Percentiles rank a stretch among this genome's conserved stretches.
Conservation (phyloP, 306 rosid species). For the Rubus parviflorus region DNA sequence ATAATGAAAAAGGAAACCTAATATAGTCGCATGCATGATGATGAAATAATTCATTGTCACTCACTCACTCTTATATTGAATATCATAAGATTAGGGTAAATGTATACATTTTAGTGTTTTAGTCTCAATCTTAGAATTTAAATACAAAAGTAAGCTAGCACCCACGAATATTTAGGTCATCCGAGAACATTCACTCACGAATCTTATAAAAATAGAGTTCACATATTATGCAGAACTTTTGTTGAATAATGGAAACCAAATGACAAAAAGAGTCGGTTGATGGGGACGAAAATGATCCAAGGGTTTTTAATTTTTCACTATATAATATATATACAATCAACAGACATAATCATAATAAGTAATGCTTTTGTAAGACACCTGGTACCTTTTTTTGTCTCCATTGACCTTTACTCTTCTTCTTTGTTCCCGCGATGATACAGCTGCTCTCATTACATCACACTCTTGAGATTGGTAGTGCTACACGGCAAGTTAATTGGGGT, state of each 20-base stretch:
- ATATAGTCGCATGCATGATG: too few relatives aligned
- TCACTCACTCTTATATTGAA: too few relatives aligned
- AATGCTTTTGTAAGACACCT: conserved; percentile 1
- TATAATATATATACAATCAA: not conserved
- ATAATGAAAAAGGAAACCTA: too few relatives aligned
- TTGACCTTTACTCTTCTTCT: not conserved
- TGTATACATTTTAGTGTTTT: too few relatives aligned
- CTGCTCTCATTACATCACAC: not conserved
- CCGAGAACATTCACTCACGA: too few relatives aligned
- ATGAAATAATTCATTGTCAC: too few relatives aligned
- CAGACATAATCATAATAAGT: not conserved
- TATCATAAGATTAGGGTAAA: too few relatives aligned
- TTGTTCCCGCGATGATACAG: not conserved
- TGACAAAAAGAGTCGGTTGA: not conserved
- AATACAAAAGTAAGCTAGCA: too few relatives aligned
- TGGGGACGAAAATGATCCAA: not conserved
- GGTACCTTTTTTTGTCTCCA: not conserved
- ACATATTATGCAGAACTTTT: not conserved
- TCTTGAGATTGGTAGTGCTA: not conserved
- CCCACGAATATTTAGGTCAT: too few relatives aligned
- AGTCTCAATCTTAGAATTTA: too few relatives aligned
- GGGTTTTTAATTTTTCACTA: not conserved
- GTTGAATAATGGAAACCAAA: too few relatives aligned
- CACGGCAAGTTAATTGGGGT: not conserved
- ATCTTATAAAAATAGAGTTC: too few relatives aligned